phyloP scores from a whole-genome alignment of 768 basidiomycete genomes.

The Suillus weaverae region DNA sequence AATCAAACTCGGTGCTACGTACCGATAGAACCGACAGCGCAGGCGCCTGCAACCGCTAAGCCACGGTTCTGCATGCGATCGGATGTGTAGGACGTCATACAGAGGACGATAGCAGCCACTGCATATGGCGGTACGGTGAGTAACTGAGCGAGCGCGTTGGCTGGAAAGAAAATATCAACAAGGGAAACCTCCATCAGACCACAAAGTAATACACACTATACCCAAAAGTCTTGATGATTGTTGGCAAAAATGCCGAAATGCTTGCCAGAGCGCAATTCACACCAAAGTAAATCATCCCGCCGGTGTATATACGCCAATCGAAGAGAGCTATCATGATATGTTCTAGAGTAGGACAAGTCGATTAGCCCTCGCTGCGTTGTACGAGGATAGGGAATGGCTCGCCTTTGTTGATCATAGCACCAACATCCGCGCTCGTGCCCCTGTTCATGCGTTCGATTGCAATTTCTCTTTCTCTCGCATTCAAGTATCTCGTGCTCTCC shows the following conservation, averaged over 20 bases:
- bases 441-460: slow-evolving; percentile 70
- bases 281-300: slow-evolving; percentile 76
- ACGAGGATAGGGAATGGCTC: slow-evolving; percentile 7
- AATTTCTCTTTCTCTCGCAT: slow-evolving; percentile 50
- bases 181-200: neutral
- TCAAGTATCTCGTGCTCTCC: slow-evolving; percentile 64
- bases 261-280: slow-evolving; percentile 77
- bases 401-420: slow-evolving; percentile 66
- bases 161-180: slow-evolving; percentile 33
- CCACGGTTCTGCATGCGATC: slow-evolving; percentile 67
- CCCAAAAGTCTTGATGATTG: slow-evolving; percentile 74
- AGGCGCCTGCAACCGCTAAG: slow-evolving; percentile 31
- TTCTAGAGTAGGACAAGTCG: slow-evolving; percentile 35
- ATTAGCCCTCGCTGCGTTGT: neutral
- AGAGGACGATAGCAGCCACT: slow-evolving; percentile 63
- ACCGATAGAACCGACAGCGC: slow-evolving; percentile 32
- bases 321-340: slow-evolving; percentile 62
- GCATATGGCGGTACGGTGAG: slow-evolving; percentile 84
- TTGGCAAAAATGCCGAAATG: slow-evolving; percentile 81
- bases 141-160: slow-evolving; percentile 64
- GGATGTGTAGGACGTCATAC: slow-evolving; percentile 57
- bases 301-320: slow-evolving; percentile 72
- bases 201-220: slow-evolving; percentile 48
- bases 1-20: slow-evolving; percentile 26
- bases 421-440: slow-evolving; percentile 63